phyloP scores from a whole-genome alignment of 768 basidiomycete genomes.

The Pleurotus sapidus region DNA sequence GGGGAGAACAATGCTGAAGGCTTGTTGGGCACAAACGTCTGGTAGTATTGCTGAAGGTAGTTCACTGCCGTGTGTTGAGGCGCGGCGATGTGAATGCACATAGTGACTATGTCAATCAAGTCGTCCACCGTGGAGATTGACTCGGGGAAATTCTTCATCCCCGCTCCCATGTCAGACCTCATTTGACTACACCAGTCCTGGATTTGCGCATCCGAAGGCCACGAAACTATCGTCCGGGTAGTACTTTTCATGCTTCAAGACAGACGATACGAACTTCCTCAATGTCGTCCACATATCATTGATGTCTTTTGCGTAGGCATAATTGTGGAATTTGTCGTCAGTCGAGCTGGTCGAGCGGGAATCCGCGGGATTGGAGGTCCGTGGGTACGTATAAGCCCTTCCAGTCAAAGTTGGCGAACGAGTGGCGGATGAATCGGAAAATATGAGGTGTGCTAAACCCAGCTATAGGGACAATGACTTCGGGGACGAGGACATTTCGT shows the following conservation, averaged over 20 bases:
- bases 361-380: conserved; percentile 23
- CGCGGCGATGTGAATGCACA: conserved; percentile 29
- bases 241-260: conserved; percentile 15
- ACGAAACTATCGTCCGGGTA: conserved; percentile 17
- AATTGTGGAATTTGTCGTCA: conserved; percentile 25
- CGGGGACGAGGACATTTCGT: conserved; percentile 22
- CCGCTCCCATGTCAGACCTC: conserved; percentile 4
- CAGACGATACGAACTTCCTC: conserved; percentile 19
- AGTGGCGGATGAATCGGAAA: conserved; percentile 15
- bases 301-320: conserved; percentile 23
- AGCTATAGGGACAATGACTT: conserved; percentile 17
- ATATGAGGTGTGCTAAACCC: conserved; percentile 15
- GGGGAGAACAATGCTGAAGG: conserved; percentile 22
- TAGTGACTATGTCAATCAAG: conserved; percentile 24
- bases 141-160: conserved; percentile 21
- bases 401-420: conserved; percentile 23
- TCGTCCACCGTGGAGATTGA: conserved; percentile 19
- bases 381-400: conserved; percentile 21
- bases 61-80: conserved; percentile 30
- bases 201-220: conserved; percentile 13
- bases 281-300: conserved; percentile 20
- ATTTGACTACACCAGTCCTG: background rate
- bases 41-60: conserved; percentile 30
- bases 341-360: conserved; percentile 22
- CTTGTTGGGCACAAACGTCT: conserved; percentile 27